phyloP scores from a whole-genome alignment of 2,329 filamentous ascomycete genomes.

The Mariannaea elegans region DNA sequence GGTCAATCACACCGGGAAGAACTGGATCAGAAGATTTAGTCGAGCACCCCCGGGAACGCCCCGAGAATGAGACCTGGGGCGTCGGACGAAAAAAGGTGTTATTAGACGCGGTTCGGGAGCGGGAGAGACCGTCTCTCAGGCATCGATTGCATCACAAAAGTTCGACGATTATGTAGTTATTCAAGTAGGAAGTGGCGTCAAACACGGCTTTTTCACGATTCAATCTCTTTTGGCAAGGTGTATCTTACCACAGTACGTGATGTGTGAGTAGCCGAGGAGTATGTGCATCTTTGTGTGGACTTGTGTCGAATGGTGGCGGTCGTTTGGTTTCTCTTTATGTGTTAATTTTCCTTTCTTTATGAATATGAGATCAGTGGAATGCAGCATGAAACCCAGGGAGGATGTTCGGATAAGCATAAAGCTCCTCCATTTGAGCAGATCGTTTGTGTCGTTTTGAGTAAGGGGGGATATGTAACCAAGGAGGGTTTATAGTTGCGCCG shows the following conservation, averaged over 20 bases:
- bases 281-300: background rate
- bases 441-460: background rate
- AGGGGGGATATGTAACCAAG: slow-evolving; percentile 1
- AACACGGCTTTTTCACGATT: slow-evolving; percentile 41
- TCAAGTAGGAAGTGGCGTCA: slow-evolving; percentile 40
- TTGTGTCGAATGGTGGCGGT: background rate
- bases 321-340: background rate
- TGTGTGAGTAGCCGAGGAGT: background rate
- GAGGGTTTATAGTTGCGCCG: slow-evolving; percentile 9
- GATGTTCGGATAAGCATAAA: background rate
- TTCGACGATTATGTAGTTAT: slow-evolving; percentile 42
- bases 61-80: slow-evolving; percentile 19
- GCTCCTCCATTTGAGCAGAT: background rate
- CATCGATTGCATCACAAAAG: slow-evolving; percentile 41
- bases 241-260: background rate
- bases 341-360: background rate
- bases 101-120: slow-evolving; percentile 36
- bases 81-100: slow-evolving; percentile 40
- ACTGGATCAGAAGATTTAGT: slow-evolving; percentile 30
- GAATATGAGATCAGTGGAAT: background rate
- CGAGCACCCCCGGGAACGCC: slow-evolving; percentile 26
- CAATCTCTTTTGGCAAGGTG: slow-evolving; percentile 14
- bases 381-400: background rate
- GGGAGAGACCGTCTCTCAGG: slow-evolving; percentile 31
- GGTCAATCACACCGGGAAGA: slow-evolving; percentile 25